Percentiles rank a stretch among this genome's conserved stretches.
Conservation (phyloP, 345 rosid genomes). For the Murraya paniculata region DNA sequence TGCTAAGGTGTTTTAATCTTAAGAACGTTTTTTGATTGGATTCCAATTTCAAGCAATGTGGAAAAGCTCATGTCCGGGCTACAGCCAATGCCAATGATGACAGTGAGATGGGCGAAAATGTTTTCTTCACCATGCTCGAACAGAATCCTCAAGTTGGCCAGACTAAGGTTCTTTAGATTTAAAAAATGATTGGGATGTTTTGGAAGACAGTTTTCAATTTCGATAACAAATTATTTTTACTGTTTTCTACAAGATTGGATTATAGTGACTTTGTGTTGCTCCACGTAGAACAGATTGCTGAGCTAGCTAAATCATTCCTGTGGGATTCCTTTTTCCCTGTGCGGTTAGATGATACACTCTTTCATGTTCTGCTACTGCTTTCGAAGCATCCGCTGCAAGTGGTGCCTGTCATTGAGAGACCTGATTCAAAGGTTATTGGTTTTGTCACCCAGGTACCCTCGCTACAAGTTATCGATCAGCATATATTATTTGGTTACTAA, state of each 20-base stretch:
- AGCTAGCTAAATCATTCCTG: slow-evolving; percentile 41
- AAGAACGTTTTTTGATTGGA: neutral
- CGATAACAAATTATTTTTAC: neutral
- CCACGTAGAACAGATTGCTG: slow-evolving; percentile 24
- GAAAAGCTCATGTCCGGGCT: slow-evolving; percentile 5
- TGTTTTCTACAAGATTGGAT: neutral
- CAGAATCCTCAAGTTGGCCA: slow-evolving; percentile 29
- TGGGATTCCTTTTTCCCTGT: slow-evolving; percentile 48
- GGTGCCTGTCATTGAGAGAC: slow-evolving; percentile 31
- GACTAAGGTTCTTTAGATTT: slow-evolving; percentile 23
- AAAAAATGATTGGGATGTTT: neutral
- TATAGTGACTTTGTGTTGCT: neutral
- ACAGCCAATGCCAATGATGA: neutral
- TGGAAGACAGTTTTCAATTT: neutral
- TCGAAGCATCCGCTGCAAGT: slow-evolving; percentile 37
- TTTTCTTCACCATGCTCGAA: slow-evolving; percentile 34
- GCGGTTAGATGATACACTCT: slow-evolving; percentile 33
- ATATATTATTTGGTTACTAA: too few relatives aligned
- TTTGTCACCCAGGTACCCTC: slow-evolving; percentile 35
- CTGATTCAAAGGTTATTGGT: slow-evolving; percentile 23
- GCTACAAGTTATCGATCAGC: too few relatives aligned
- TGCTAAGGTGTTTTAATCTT: neutral
- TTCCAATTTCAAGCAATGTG: slow-evolving; percentile 20
- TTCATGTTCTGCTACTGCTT: slow-evolving; percentile 41
- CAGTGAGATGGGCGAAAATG: slow-evolving; percentile 11